Base-by-base conservation (phyloP, 1,284 basidiomycete genomes). In the Phenoliferia sp. region DNA sequence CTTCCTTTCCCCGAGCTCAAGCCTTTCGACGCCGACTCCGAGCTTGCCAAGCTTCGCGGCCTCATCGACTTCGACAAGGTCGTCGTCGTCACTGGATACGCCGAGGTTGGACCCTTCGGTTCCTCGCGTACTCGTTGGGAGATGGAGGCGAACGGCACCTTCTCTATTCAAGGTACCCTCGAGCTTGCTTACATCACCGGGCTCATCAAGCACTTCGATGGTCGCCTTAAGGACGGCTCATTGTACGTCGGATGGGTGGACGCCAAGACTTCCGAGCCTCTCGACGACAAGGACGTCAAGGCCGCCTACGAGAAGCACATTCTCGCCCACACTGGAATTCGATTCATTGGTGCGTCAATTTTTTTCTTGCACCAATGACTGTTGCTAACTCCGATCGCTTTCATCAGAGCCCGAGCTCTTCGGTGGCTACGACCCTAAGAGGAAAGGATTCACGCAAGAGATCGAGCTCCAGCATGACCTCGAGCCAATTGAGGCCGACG, bases 171-270 rank as follows among this genome's bases (percentile, higher is more conserved):
- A 80, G 95, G 94, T 57, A 92, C 91, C 78, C 96, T 99, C 76
- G 95, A 99, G 83, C 94, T 99, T 89, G 94, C 95, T 19, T 99
- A 95, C 94, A 90, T 97, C 81, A 98, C 96, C 91, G 94, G 96
- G 57, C 87, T 87, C 81, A 97, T 98, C 85, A 97, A 95, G 82
- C 93, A 98, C 83, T 94, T 97, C 79, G 92, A 99, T 75, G 96
- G 95, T 28, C 90, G 91, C 69, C 85, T 99, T 77, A 94, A 96
- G 82, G 88, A 90, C 76, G 92, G 92, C 56, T 86, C 88, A 56
- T 84, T 95, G 54, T 90, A 98, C 78, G 95, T 99, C 75, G 95
- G 95, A 59, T 99, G 95, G 95, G 93, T 98, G 63, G 95, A 98
- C 76, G 86, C 87, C 76, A 95, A 97, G 84, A 86, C 89, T n/a